Percentiles rank a stretch among this genome's conserved stretches.
Conservation (phyloP, 2,329 filamentous ascomycete genomes). For the Diaporthe longicolla region DNA sequence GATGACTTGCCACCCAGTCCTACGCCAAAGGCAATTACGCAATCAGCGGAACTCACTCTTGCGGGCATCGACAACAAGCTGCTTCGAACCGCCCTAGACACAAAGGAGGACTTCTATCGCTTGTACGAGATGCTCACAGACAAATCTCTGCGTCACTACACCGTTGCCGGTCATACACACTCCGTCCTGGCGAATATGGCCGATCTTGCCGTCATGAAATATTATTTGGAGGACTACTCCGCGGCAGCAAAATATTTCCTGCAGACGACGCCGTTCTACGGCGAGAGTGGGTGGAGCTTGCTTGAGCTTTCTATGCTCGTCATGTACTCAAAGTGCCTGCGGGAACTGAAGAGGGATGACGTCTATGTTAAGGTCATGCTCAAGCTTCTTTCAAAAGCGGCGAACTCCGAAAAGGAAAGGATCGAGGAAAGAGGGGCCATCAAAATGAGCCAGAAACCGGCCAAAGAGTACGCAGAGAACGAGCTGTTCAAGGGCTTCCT, state of each 20-base stretch:
- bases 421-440: constrained; percentile 56
- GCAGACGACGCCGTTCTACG: constrained; percentile 83
- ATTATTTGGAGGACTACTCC: constrained; percentile 79
- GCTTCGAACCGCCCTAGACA: constrained; percentile 73
- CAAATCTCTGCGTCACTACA: constrained; percentile 85
- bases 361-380: constrained; percentile 85
- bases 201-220: constrained; percentile 89
- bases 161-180: constrained; percentile 82
- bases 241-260: constrained; percentile 84
- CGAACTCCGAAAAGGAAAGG: constrained; percentile 66
- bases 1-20: constrained; percentile 54
- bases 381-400: constrained; percentile 79
- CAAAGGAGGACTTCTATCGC: constrained; percentile 74
- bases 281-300: constrained; percentile 81
- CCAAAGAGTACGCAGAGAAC: constrained; percentile 51
- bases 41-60: constrained; percentile 47
- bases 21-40: constrained; percentile 42
- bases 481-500: constrained; percentile 64
- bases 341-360: constrained; percentile 80
- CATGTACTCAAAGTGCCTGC: constrained; percentile 87
- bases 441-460: constrained; percentile 47
- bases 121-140: constrained; percentile 85
- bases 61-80: constrained; percentile 69
- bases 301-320: constrained; percentile 87
- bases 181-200: constrained; percentile 83